Conservation (phyloP, 2,329 filamentous ascomycete species). For the Cordyceps cateniannulata region DNA sequence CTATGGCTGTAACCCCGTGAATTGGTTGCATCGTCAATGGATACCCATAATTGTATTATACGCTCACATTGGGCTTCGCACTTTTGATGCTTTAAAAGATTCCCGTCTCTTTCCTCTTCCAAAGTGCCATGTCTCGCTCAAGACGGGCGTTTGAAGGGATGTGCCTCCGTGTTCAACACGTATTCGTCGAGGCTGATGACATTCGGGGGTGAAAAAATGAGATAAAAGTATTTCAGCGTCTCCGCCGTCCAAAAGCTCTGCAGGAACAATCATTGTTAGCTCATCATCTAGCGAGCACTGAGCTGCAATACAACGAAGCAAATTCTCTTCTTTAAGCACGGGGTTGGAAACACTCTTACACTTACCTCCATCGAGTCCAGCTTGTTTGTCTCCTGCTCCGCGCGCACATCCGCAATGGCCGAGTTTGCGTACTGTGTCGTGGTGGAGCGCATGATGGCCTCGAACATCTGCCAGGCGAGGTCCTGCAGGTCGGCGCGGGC, state of each 20-base stretch:
- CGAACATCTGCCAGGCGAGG: constrained; percentile 70
- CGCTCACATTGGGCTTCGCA: not conserved
- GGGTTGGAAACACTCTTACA: constrained; percentile 3
- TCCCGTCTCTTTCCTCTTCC: not conserved
- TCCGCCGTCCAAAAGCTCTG: constrained; percentile 65
- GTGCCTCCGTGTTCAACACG: constrained; percentile 54
- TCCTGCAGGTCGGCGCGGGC: constrained; percentile 59
- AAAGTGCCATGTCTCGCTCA: not conserved
- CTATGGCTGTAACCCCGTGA: not conserved
- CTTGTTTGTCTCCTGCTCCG: constrained; percentile 41
- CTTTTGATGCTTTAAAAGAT: not conserved
- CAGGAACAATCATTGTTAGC: not conserved
- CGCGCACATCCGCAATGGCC: constrained; percentile 60
- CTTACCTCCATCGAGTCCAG: constrained; percentile 57
- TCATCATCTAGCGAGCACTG: not conserved
- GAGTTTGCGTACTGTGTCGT: constrained; percentile 57
- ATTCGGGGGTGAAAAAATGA: constrained; percentile 54
- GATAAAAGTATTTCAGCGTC: constrained; percentile 61
- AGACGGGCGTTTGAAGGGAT: constrained; percentile 36
- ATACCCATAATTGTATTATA: not conserved
- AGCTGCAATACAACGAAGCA: not conserved
- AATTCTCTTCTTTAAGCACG: not conserved
- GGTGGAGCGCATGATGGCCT: constrained; percentile 54
- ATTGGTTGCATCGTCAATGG: not conserved
- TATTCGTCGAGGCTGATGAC: constrained; percentile 55